phyloP scores from a whole-genome alignment of 169 alveolate species.

The Miamiensis avidus region DNA sequence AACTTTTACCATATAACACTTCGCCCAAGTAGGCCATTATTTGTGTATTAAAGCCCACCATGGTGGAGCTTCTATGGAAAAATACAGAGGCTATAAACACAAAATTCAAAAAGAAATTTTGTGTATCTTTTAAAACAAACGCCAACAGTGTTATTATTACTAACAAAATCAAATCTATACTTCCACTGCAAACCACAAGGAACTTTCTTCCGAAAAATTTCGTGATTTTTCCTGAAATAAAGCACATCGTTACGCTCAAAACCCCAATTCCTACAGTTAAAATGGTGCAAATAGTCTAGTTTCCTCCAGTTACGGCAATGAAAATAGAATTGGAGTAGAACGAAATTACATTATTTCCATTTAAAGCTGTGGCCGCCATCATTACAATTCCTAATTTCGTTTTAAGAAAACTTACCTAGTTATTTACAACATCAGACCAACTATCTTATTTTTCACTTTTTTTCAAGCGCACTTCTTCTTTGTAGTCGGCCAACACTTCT shows the following conservation, averaged over 20 bases:
- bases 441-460: too few relatives aligned
- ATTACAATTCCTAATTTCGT: background rate
- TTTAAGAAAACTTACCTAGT: background rate
- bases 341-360: background rate
- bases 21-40: background rate
- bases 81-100: background rate
- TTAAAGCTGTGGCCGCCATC: background rate
- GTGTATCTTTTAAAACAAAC: background rate
- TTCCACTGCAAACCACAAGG: background rate
- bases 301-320: too few relatives aligned
- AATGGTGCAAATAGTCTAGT: too few relatives aligned
- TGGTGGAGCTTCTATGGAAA: background rate
- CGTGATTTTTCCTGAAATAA: too few relatives aligned
- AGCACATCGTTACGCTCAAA: too few relatives aligned
- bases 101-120: too few relatives aligned
- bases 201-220: background rate
- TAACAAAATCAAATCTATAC: background rate
- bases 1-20: background rate
- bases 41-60: background rate
- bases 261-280: too few relatives aligned
- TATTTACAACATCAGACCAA: background rate
- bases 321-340: too few relatives aligned
- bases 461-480: background rate
- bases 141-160: background rate
- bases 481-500: background rate